Conservation (phyloP, 78 protist genomes). For the Neovahlkampfia damariscottae region DNA sequence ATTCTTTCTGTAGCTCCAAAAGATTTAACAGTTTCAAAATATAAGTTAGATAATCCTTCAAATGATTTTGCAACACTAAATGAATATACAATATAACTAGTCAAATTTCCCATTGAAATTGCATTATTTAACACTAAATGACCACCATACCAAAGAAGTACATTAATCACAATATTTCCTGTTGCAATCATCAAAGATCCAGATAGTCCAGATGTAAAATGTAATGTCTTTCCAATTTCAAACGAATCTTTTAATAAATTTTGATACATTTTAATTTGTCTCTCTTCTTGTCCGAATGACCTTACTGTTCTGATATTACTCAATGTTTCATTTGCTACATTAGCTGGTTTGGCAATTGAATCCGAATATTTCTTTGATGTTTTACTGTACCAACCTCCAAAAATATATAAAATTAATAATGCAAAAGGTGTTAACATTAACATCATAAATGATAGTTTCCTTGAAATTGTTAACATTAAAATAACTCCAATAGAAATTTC, state of each 20-base stretch:
- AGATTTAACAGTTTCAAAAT: background rate
- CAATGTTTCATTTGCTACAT: constrained; percentile 47
- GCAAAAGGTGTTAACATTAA: background rate
- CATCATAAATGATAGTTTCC: background rate
- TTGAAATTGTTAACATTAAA: background rate
- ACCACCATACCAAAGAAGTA: constrained; percentile 4
- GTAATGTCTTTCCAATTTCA: background rate
- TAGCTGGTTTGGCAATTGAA: constrained; percentile 51
- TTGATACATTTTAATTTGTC: background rate
- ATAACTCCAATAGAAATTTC: background rate
- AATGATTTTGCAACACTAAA: background rate
- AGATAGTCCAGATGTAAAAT: background rate
- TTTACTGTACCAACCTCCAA: background rate
- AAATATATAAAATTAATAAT: background rate
- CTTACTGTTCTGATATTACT: constrained; percentile 53
- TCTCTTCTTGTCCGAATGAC: constrained; percentile 27
- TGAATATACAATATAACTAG: background rate
- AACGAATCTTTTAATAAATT: background rate
- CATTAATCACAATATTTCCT: background rate
- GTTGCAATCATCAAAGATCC: background rate
- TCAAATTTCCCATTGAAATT: background rate
- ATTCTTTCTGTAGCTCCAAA: background rate
- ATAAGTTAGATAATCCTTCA: background rate
- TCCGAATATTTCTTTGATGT: constrained; percentile 38
- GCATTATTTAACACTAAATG: background rate